Conservation (phyloP, 352 stramenopile species). For the Pythium dissotocum region DNA sequence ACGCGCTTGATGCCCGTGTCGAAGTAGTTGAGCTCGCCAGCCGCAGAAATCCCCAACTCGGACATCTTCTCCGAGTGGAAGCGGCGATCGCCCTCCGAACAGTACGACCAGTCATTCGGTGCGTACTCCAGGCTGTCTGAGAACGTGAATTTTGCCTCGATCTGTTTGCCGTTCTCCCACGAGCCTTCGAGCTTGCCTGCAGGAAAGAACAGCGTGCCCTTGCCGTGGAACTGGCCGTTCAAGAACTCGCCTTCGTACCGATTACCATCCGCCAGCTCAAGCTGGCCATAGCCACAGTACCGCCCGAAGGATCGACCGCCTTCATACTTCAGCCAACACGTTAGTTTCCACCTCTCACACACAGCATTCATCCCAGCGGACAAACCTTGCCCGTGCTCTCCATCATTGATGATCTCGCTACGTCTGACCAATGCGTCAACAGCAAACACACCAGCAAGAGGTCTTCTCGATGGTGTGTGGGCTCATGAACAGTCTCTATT, state of each 20-base stretch:
- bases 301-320: conserved; percentile 58
- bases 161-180: conserved; percentile 76
- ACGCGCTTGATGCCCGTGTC: conserved; percentile 63
- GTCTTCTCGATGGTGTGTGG: neutral
- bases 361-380: neutral
- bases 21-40: conserved; percentile 73
- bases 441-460: neutral
- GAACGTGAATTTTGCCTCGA: conserved; percentile 78
- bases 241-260: conserved; percentile 82
- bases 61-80: conserved; percentile 73
- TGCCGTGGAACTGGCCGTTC: conserved; percentile 80
- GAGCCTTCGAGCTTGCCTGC: conserved; percentile 68
- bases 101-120: conserved; percentile 63
- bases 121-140: conserved; percentile 73
- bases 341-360: neutral
- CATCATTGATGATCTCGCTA: neutral
- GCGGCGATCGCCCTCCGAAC: conserved; percentile 54
- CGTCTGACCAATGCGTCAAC: neutral
- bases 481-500: conserved; percentile 11
- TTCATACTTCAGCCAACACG: conserved; percentile 43
- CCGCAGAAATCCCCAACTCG: conserved; percentile 46
- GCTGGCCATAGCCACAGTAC: conserved; percentile 53
- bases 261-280: conserved; percentile 61
- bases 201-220: conserved; percentile 66
- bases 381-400: conserved; percentile 25